Conservation (phyloP, 441 rosid species). For the Adansonia madagascariensis region DNA sequence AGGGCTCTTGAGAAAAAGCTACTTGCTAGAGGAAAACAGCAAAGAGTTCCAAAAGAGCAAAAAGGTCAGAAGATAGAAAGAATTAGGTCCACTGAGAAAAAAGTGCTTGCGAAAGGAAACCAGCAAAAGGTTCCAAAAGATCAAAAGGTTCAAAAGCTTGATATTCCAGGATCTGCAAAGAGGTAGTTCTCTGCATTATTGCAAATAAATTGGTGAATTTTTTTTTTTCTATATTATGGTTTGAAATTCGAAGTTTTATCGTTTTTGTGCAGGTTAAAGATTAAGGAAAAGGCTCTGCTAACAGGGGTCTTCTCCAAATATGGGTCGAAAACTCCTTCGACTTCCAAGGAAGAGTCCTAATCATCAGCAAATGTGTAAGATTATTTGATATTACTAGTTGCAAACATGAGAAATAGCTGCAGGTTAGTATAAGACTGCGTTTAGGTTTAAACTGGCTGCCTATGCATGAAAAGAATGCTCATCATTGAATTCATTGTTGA, state of each 20-base stretch:
- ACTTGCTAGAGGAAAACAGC: constrained; percentile 38
- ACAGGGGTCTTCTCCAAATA: constrained; percentile 71
- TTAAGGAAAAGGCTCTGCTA: constrained; percentile 76
- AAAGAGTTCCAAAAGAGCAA: constrained; percentile 35
- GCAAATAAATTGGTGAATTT: background rate
- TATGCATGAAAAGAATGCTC: background rate
- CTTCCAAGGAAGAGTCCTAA: constrained; percentile 36
- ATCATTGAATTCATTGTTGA: background rate
- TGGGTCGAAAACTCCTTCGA: constrained; percentile 45
- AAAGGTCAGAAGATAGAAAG: constrained; percentile 32
- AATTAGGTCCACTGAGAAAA: constrained; percentile 29
- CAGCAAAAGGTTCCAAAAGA: constrained; percentile 38
- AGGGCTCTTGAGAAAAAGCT: constrained; percentile 32
- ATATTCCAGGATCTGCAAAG: constrained; percentile 73
- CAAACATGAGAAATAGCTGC: background rate
- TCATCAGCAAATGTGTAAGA: background rate
- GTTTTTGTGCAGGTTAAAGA: constrained; percentile 56
- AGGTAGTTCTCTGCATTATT: constrained; percentile 45
- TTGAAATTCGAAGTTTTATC: background rate
- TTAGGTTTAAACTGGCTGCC: background rate
- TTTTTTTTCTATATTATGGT: background rate
- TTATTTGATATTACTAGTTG: background rate
- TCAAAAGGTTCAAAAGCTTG: constrained; percentile 45
- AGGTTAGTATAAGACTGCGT: background rate
- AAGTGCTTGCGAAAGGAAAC: constrained; percentile 38